Evolutionary conservation across 306 rosid species (phyloP).

Genomic region (Cajanus cajan): DNA sequence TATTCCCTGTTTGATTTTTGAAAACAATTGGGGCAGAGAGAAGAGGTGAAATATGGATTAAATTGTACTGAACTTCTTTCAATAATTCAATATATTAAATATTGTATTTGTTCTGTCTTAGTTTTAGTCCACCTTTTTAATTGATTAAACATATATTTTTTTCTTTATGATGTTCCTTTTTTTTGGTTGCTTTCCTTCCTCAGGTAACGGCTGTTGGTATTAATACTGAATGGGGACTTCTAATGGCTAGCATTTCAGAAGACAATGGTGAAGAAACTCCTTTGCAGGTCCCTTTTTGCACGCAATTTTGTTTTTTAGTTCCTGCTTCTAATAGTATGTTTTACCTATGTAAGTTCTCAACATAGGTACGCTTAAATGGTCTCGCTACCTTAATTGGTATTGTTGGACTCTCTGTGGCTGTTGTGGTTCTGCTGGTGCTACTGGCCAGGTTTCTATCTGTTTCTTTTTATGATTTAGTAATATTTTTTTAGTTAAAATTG

Average conservation of each 20-base stretch:
- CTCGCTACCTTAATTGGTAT: slow-evolving; percentile 87
- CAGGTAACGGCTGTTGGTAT: slow-evolving; percentile 86
- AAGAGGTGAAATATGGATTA: not conserved
- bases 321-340: not conserved
- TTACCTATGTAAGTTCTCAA: slow-evolving; percentile 12
- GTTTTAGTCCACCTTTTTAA: not conserved
- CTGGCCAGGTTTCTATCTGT: slow-evolving; percentile 55
- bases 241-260: slow-evolving; percentile 93
- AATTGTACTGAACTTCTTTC: not conserved
- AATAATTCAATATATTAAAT: slow-evolving; percentile 4
- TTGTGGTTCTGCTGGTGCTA: slow-evolving; percentile 62
- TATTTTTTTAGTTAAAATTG: not conserved
- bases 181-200: slow-evolving; percentile 6
- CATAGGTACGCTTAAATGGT: slow-evolving; percentile 88
- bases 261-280: slow-evolving; percentile 96
- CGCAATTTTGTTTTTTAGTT: not conserved
- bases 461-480: slow-evolving; percentile 1
- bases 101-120: not conserved
- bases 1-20: not conserved
- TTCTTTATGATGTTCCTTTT: slow-evolving; percentile 13
- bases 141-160: not conserved
- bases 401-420: slow-evolving; percentile 81
- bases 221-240: slow-evolving; percentile 95
- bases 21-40: slow-evolving; percentile 4
- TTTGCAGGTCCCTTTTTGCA: slow-evolving; percentile 62